Evolutionary conservation across 1,139 yeast species (phyloP).

Genomic region (Hyphopichia pseudoburtonii): DNA sequence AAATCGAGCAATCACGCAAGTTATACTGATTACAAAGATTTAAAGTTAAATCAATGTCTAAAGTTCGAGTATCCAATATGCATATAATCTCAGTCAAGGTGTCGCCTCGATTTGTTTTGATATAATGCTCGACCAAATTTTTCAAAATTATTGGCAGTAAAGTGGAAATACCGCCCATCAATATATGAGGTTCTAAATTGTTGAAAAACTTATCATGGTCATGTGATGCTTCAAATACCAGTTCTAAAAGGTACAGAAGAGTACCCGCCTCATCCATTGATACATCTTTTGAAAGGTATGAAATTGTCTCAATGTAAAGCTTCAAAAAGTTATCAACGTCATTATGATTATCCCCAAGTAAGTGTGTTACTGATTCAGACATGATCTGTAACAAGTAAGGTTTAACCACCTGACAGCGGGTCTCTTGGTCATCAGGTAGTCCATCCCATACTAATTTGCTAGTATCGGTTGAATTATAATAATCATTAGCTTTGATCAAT

Average conservation of each 20-base stretch:
- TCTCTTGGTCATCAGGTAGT: slow-evolving; percentile 47
- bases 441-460: slow-evolving; percentile 52
- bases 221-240: slow-evolving; percentile 49
- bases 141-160: slow-evolving; percentile 66
- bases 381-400: slow-evolving; percentile 60
- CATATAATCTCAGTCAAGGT: slow-evolving; percentile 66
- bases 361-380: slow-evolving; percentile 47
- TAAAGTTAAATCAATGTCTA: slow-evolving; percentile 74
- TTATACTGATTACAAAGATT: slow-evolving; percentile 54
- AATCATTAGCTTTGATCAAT: slow-evolving; percentile 51
- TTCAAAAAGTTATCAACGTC: slow-evolving; percentile 11
- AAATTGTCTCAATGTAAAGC: slow-evolving; percentile 25
- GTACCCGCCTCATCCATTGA: too few relatives aligned
- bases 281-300: slow-evolving; percentile 16
- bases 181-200: slow-evolving; percentile 50
- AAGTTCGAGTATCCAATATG: slow-evolving; percentile 57
- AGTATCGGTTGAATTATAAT: slow-evolving; percentile 45
- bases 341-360: slow-evolving; percentile 26
- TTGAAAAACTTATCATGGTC: slow-evolving; percentile 45
- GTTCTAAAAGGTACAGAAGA: slow-evolving; percentile 48
- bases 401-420: slow-evolving; percentile 49
- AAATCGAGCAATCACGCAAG: slow-evolving; percentile 60
- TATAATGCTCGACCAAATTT: slow-evolving; percentile 54
- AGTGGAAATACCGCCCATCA: slow-evolving; percentile 40
- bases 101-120: slow-evolving; percentile 39